Evolutionary conservation across 106 monocot genomes (phyloP).

Genomic region (Dendrobium officinale): DNA sequence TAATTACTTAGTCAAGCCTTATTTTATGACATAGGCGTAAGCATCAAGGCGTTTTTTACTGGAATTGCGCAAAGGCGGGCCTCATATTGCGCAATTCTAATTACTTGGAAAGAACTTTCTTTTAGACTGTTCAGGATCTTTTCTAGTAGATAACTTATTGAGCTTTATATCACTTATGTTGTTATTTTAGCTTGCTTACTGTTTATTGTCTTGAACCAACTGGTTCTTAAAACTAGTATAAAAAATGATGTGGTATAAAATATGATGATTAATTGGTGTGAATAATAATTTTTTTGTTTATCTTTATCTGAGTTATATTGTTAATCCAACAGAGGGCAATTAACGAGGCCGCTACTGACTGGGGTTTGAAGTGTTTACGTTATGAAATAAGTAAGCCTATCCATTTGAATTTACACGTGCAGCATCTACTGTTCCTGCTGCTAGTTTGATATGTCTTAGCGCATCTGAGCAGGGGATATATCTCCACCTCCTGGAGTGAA

Average conservation of each 20-base stretch:
- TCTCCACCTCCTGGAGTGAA: conserved; percentile 86
- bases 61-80: too few species aligned
- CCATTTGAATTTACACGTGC: not conserved
- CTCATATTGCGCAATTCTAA: too few species aligned
- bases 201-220: conserved; percentile 2
- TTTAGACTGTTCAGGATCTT: not conserved
- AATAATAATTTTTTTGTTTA: not conserved
- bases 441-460: not conserved
- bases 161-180: not conserved
- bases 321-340: conserved; percentile 58
- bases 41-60: too few species aligned
- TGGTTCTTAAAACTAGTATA: not conserved
- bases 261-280: not conserved
- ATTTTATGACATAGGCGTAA: too few species aligned
- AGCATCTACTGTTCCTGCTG: not conserved
- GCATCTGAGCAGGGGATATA: conserved; percentile 66
- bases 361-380: conserved; percentile 87
- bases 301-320: not conserved
- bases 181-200: not conserved
- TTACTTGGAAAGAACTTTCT: not conserved
- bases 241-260: too few species aligned
- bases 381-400: conserved; percentile 83
- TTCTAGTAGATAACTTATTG: not conserved
- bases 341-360: conserved; percentile 83
- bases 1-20: too few species aligned